A percentile compares a stretch with the other conserved stretches of the same genome.
phyloP scores from a whole-genome alignment of 2,329 filamentous ascomycete species.

The Allantophomopsis cytisporea region DNA sequence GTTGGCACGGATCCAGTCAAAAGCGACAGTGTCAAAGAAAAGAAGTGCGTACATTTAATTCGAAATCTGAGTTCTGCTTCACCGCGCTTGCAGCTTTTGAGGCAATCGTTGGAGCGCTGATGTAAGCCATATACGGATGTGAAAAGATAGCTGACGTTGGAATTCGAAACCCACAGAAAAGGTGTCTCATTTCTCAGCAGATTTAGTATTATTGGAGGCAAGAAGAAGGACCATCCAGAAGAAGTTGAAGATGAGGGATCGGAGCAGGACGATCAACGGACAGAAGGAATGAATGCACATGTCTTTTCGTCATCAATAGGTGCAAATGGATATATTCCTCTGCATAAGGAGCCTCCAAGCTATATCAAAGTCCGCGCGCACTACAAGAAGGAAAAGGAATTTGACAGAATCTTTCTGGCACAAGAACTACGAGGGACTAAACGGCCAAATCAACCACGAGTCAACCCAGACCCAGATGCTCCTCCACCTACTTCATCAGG shows the following conservation, averaged over 20 bases:
- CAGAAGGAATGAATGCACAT: conserved; percentile 70
- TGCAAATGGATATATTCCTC: conserved; percentile 62
- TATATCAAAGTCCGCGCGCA: conserved; percentile 79
- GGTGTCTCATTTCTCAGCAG: conserved; percentile 83
- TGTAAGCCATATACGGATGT: too few relatives aligned
- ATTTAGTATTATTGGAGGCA: conserved; percentile 56
- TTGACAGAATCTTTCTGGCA: conserved; percentile 79
- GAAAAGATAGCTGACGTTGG: too few relatives aligned
- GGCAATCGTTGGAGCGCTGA: too few relatives aligned
- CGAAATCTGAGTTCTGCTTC: too few relatives aligned
- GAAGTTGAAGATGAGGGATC: conserved; percentile 49
- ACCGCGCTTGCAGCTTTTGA: too few relatives aligned
- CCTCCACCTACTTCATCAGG: not conserved
- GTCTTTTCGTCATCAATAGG: conserved; percentile 69
- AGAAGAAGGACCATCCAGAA: conserved; percentile 50
- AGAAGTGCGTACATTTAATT: conserved; percentile 39
- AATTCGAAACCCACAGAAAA: conserved; percentile 44
- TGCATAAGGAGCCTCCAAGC: conserved; percentile 75
- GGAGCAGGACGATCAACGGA: conserved; percentile 52
- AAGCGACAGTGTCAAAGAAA: conserved; percentile 35
- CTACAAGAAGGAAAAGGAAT: conserved; percentile 70
- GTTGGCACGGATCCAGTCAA: conserved; percentile 15
- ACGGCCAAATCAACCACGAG: conserved; percentile 17
- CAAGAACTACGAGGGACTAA: conserved; percentile 67
- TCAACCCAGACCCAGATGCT: conserved; percentile 11